Evolutionary conservation across 805 yeast genomes (phyloP), one percentile per base, ranked within the genome.

Genomic region (Scheffersomyces stipitis): DNA sequence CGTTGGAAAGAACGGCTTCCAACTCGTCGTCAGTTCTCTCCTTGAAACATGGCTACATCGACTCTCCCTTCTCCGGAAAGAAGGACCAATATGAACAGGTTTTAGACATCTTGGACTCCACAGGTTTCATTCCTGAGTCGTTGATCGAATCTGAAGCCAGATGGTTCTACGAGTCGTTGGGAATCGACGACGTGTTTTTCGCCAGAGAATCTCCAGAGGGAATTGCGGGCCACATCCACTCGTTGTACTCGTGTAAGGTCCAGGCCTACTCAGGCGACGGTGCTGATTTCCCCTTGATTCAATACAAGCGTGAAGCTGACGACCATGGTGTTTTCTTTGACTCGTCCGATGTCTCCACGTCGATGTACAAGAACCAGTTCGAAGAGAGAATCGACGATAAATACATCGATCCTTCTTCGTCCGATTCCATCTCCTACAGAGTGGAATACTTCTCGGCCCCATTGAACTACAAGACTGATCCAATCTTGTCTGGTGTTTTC

Each of bases 241-340:
- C 96, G 7, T 71, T 91, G 37, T 91, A 91, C 64, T 86, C 96
- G 23, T 90, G 97, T 39, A 93, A 93, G 60, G 76, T 93, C 36
- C 93, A 91, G 49, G 95, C 96, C 5, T 86, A 75, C 56, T 84
- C 93, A 3, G 66, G 76, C 44, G 74, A 81, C 33, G 76, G 55
- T 17, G 49, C 51, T 30, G 56, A 44, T 31, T 36, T 31, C 14
- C 82, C 83, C 15, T 75, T 80, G 46, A 82, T 91, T 46, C 86
- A 83, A 45, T 86, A 88, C 60, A 83, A 82, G 58, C 75, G 89
- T 45, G 90, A 87, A 59, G 75, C 78, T 31, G 83, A 78, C 13
- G 90, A 85, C 57, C 96, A 88, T 55, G 96, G 96, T 1, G 93
- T 88, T 24, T 93, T 85, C 59, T 86, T 91, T 60, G 96, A 87